phyloP scores from a whole-genome alignment of 768 basidiomycete species.

The Pholiota conissans region DNA sequence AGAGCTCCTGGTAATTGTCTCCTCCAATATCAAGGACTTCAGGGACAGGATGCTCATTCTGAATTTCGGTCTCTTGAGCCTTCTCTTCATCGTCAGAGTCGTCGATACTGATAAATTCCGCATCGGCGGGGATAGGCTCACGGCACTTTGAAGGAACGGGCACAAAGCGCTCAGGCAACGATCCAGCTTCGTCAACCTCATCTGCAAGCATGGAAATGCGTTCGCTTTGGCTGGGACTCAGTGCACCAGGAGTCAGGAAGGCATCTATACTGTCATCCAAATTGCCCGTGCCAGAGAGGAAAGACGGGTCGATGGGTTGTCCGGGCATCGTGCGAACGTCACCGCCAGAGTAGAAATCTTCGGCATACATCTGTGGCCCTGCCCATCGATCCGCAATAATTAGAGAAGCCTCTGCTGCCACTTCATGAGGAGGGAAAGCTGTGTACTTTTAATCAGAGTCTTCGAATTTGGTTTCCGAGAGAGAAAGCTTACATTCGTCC shows the following conservation, averaged over 20 bases:
- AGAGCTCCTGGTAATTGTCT: too few species aligned
- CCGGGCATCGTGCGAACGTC: slow-evolving; percentile 17
- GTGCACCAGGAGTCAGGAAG: slow-evolving; percentile 27
- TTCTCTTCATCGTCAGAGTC: slow-evolving; percentile 21
- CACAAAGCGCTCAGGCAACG: not conserved
- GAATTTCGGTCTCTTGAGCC: not conserved
- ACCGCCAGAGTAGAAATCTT: slow-evolving; percentile 38
- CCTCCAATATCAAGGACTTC: too few species aligned
- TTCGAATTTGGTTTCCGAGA: not conserved
- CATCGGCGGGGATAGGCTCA: slow-evolving; percentile 15
- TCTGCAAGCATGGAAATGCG: slow-evolving; percentile 9
- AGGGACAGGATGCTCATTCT: not conserved
- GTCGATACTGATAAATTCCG: slow-evolving; percentile 22
- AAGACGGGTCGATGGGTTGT: slow-evolving; percentile 13
- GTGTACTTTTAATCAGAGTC: not conserved
- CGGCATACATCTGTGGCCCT: slow-evolving; percentile 33
- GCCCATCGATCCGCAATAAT: slow-evolving; percentile 36
- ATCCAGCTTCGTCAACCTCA: not conserved
- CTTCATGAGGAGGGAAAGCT: slow-evolving; percentile 21
- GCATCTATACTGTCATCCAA: slow-evolving; percentile 22
- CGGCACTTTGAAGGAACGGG: not conserved
- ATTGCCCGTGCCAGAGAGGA: slow-evolving; percentile 14
- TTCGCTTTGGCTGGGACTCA: slow-evolving; percentile 19
- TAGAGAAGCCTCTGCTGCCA: slow-evolving; percentile 12
- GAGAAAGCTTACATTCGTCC: slow-evolving; percentile 11